phyloP scores from a whole-genome alignment of 1,139 yeast genomes.

The Suhomyces taliae region DNA sequence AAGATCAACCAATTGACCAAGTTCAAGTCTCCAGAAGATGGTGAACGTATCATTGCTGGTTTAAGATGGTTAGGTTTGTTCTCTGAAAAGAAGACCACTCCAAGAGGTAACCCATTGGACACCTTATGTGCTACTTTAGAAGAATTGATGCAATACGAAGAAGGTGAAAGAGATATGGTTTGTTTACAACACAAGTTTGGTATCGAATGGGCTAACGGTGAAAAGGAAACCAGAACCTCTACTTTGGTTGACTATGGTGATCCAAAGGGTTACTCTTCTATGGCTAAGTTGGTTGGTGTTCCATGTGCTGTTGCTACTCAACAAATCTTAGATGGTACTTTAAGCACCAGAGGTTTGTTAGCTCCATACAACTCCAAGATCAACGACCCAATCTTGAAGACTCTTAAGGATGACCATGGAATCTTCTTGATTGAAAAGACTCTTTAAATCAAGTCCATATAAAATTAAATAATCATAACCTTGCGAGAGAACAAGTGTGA shows the following conservation, averaged over 20 bases:
- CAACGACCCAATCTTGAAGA: constrained; percentile 87
- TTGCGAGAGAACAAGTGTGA: too few relatives aligned
- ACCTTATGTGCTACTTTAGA: constrained; percentile 96
- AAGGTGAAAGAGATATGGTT: constrained; percentile 94
- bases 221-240: constrained; percentile 87
- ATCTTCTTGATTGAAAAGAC: constrained; percentile 89
- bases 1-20: constrained; percentile 76
- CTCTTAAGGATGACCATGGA: constrained; percentile 85
- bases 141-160: constrained; percentile 92
- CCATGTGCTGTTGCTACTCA: constrained; percentile 96
- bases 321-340: constrained; percentile 82
- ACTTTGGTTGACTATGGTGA: constrained; percentile 94
- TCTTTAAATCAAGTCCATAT: constrained; percentile 21
- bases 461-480: too few relatives aligned
- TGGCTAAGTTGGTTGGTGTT: constrained; percentile 98
- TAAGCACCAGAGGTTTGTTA: constrained; percentile 67
- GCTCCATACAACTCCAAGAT: constrained; percentile 94
- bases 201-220: constrained; percentile 93
- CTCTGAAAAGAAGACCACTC: constrained; percentile 70
- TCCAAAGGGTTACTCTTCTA: constrained; percentile 91
- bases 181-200: constrained; percentile 97
- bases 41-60: constrained; percentile 84
- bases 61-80: constrained; percentile 93
- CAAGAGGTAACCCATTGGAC: constrained; percentile 94
- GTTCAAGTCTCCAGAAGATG: constrained; percentile 79